These are phyloP conservation scores for Monotropa hypopitys DNA, from an alignment of 179 eudicot species.

Conservation along the genomic window DNA sequence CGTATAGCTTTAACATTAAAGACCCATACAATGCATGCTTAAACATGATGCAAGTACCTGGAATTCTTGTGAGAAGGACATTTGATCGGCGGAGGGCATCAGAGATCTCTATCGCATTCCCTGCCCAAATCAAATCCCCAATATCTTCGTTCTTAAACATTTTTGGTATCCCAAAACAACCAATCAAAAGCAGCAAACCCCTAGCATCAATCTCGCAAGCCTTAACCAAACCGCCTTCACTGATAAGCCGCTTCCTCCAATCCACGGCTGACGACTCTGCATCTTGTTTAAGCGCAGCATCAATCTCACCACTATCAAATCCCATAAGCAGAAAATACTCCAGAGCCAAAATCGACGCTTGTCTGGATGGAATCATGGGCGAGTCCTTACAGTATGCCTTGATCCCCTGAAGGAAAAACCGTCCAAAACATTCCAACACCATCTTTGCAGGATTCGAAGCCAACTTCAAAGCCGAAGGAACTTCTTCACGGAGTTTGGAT, in stretches of 20 bases:
- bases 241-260: constrained; percentile 32
- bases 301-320: constrained; percentile 12
- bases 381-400: constrained; percentile 22
- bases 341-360: constrained; percentile 28
- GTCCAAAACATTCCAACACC: constrained; percentile 31
- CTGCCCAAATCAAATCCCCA: constrained; percentile 22
- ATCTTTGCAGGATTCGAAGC: constrained; percentile 29
- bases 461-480: constrained; percentile 25
- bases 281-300: constrained; percentile 17
- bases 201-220: constrained; percentile 29
- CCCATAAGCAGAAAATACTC: constrained; percentile 37
- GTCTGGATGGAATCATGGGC: constrained; percentile 21
- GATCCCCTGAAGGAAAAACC: constrained; percentile 33
- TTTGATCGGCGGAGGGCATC: constrained; percentile 26
- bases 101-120: constrained; percentile 23
- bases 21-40: background rate
- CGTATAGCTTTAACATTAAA: background rate
- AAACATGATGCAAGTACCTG: constrained; percentile 22
- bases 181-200: constrained; percentile 35
- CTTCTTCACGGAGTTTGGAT: constrained; percentile 19
- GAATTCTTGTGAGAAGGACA: constrained; percentile 24
- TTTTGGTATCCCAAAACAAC: constrained; percentile 35
- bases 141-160: constrained; percentile 25
- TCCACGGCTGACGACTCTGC: constrained; percentile 26
- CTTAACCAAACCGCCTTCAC: constrained; percentile 29